Evolutionary conservation across 2,329 filamentous ascomycete genomes (phyloP), one percentile per base, ranked within the genome.

Genomic region (Fusarium sp.): DNA sequence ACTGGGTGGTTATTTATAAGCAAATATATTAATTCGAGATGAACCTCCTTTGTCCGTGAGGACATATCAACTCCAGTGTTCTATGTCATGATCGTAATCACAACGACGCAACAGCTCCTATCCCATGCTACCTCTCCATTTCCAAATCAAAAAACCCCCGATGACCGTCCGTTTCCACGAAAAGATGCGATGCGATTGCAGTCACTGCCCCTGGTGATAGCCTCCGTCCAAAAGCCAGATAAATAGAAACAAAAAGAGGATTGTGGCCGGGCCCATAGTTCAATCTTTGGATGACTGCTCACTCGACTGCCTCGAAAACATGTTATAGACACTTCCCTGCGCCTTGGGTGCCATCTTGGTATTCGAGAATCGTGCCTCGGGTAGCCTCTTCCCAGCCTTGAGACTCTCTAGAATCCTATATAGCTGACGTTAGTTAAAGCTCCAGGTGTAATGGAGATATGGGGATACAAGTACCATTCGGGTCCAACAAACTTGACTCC

Each of bases 381-480:
- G 84, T 41, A 96, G 82, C 56, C 94, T 84, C 76, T 87, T 92
- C 4, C 90, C 91, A 2, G 86, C 88, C 70, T 90, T 92, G 70
- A 97, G 84, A 76, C 93, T 94, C 75, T 96, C 92, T n/a, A 97
- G 79, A 7, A 92, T 88, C 92, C 91, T 92, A 40, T 5, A 14
- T 11, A 15, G 2, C n/a, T 32, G 13, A 4, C 9, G 30, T 64
- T 52, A 64, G 52, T 40, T 15, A 14, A 15, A n/a, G 27, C 37
- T 39, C 13, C 11, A n/a, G 23, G 11, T 20, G n/a, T 27, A 32
- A 23, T 27, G 30, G 17, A 40, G 20, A 25, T 20, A 14, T 37
- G 11, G 14, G 14, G 32, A 11, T 20, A 25, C 25, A 58, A 43
- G 50, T 76, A 91, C 93, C 94, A 97, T 72, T 96, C 91, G 25